These are phyloP conservation scores for Paramarasmius palmivorus DNA, from an alignment of 1,284 basidiomycete genomes.

Conservation along the genomic window DNA sequence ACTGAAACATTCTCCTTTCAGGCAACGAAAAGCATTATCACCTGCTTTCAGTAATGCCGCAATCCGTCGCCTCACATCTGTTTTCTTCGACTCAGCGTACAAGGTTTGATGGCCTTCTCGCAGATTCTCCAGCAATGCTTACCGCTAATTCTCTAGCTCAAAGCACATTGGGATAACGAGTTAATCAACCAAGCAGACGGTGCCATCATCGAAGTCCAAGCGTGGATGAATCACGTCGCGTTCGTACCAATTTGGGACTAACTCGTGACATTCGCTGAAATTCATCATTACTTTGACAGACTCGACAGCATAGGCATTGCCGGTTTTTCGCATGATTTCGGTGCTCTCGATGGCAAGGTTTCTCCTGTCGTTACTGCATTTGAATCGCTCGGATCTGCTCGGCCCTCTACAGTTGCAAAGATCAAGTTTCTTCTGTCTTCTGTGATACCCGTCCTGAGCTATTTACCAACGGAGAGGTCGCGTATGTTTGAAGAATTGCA, in stretches of 20 bases:
- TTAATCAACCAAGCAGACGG: not conserved
- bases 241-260: not conserved
- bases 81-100: slow-evolving; percentile 45
- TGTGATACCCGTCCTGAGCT: slow-evolving; percentile 31
- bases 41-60: slow-evolving; percentile 43
- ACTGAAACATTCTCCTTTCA: slow-evolving; percentile 12
- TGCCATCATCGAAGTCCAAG: not conserved
- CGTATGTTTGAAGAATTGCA: slow-evolving; percentile 29
- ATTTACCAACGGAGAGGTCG: slow-evolving; percentile 29
- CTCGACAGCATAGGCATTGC: slow-evolving; percentile 49
- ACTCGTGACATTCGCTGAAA: not conserved
- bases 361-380: slow-evolving; percentile 38
- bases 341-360: slow-evolving; percentile 38
- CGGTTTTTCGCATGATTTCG: slow-evolving; percentile 46
- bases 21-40: slow-evolving; percentile 41
- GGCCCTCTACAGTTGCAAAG: slow-evolving; percentile 9
- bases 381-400: slow-evolving; percentile 29
- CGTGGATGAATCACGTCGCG: not conserved
- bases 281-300: slow-evolving; percentile 24
- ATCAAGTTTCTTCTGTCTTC: slow-evolving; percentile 29
- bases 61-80: slow-evolving; percentile 32
- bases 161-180: slow-evolving; percentile 15
- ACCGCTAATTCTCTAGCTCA: slow-evolving; percentile 34
- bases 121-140: not conserved
- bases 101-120: slow-evolving; percentile 37